These are phyloP conservation scores for Aphanomyces cochlioides DNA, from an alignment of 352 stramenopile species.

Conservation along the genomic window DNA sequence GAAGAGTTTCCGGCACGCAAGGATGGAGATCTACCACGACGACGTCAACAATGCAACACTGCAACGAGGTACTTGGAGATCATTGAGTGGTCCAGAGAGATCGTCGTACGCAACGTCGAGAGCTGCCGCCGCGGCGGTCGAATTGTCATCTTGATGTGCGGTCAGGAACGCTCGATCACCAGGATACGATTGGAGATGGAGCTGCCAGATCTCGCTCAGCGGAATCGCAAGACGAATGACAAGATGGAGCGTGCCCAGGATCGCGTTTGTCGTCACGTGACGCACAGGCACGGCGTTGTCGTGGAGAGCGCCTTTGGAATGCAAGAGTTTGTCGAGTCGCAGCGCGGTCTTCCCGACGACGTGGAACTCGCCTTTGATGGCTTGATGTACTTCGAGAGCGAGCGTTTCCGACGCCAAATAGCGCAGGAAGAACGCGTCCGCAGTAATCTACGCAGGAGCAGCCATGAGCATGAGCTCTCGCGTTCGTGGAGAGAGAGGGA, in stretches of 20 bases:
- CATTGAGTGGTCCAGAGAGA: slow-evolving; percentile 35
- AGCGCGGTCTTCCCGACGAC: slow-evolving; percentile 69
- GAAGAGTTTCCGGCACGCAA: slow-evolving; percentile 20
- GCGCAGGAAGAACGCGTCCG: slow-evolving; percentile 90
- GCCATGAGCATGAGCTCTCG: background rate
- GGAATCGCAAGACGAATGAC: slow-evolving; percentile 83
- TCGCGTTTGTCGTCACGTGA: slow-evolving; percentile 31
- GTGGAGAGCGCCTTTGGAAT: slow-evolving; percentile 69
- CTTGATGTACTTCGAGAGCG: slow-evolving; percentile 86
- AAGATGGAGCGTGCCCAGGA: slow-evolving; percentile 74
- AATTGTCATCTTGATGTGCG: background rate
- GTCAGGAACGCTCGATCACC: background rate
- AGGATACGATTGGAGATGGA: slow-evolving; percentile 87
- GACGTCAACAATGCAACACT: background rate
- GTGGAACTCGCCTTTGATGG: slow-evolving; percentile 83
- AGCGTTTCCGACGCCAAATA: slow-evolving; percentile 87
- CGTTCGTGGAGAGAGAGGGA: background rate
- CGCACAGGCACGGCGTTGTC: slow-evolving; percentile 46
- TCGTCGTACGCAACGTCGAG: background rate
- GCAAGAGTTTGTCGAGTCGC: slow-evolving; percentile 63
- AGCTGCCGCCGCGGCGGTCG: background rate
- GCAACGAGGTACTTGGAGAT: slow-evolving; percentile 39
- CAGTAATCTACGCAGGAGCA: slow-evolving; percentile 47
- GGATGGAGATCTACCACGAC: slow-evolving; percentile 39
- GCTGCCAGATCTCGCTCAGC: slow-evolving; percentile 86